Base-by-base conservation (phyloP, 371 early-diverging fungal species). In the Lichtheimia hyalospora region DNA sequence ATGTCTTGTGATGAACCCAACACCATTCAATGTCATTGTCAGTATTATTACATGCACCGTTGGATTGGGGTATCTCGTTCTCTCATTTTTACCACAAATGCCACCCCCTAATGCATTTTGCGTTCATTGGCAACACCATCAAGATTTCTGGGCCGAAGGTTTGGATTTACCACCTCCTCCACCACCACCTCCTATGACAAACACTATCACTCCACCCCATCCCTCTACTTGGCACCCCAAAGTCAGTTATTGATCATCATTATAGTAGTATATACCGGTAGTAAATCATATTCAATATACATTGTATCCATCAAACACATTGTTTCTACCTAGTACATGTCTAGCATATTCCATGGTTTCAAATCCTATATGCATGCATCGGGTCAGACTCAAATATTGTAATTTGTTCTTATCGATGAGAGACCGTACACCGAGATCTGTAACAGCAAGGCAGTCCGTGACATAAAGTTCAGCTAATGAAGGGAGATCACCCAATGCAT, bases 131-230 rank as follows among this genome's bases (percentile, higher is more conserved):
- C 70, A 70, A 63, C 64, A 68, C 12, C 66, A 63, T 25, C 64
- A 70, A 24, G 74, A 77, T 21, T 74, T 77, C 24, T 77, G 71
- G 59, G 71, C 71, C 50, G 59, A 59, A 59, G 59, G 59, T 12
- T 43, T 59, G 21, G 59, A 59, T 16, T 23, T 59, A 20, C 57
- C 25, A 2, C 34, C 48, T 3, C 55, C 55, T 12, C 41, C 55
- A 20, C 8, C 34, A 8, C 8, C 34, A 34, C 7, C 53, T 15
- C 40, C 20, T 12, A 20, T 40, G 27, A 20, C 34, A 7, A 53
- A 53, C 28, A 13, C n/a, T 12, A 18, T 40, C 16, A 53, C 53
- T 7, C 40, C 40, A 40, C 53, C 53, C 10, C 53, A 53, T 21
- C 53, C 53, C 3, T 53, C 53, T 16, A 39, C 39, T 20, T 53